Percentiles rank a stretch among this genome's conserved stretches.
These are phyloP conservation scores for Podospora pseudoanserina DNA, from an alignment of 495 filamentous ascomycete species.

Conservation along the genomic window DNA sequence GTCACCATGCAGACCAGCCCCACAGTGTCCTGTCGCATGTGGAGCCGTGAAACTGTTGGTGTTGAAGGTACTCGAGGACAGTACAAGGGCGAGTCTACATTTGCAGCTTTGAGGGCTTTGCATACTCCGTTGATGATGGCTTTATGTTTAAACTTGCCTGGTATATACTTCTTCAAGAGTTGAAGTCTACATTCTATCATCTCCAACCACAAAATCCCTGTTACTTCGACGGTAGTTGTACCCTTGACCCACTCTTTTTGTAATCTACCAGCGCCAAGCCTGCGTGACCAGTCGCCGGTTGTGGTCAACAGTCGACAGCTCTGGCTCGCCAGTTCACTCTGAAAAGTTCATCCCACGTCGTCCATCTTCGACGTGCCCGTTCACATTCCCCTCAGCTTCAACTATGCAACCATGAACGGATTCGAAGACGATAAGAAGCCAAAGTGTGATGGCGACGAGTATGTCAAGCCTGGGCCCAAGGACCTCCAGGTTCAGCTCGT, in stretches of 20 bases:
- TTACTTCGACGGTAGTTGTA: not conserved
- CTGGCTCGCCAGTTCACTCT: not conserved
- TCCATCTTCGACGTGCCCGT: not conserved
- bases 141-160: not conserved
- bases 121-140: not conserved
- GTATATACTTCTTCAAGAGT: not conserved
- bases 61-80: not conserved
- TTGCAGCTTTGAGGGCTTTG: not conserved
- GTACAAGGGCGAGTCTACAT: not conserved
- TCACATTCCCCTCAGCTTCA: not conserved
- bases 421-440: constrained; percentile 20
- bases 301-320: not conserved
- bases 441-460: constrained; percentile 32
- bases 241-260: not conserved
- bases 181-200: not conserved
- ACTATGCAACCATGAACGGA: constrained; percentile 22
- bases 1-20: not conserved
- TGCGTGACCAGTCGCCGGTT: not conserved
- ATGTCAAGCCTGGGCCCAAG: constrained; percentile 33
- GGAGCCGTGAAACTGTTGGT: not conserved
- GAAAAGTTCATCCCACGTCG: not conserved
- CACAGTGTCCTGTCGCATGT: not conserved
- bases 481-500: constrained; percentile 52
- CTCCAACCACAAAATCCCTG: not conserved
- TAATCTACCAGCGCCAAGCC: not conserved